Evolutionary conservation across 164 flowering plant genomes (phyloP).

Genomic region (Pachysandra terminalis): DNA sequence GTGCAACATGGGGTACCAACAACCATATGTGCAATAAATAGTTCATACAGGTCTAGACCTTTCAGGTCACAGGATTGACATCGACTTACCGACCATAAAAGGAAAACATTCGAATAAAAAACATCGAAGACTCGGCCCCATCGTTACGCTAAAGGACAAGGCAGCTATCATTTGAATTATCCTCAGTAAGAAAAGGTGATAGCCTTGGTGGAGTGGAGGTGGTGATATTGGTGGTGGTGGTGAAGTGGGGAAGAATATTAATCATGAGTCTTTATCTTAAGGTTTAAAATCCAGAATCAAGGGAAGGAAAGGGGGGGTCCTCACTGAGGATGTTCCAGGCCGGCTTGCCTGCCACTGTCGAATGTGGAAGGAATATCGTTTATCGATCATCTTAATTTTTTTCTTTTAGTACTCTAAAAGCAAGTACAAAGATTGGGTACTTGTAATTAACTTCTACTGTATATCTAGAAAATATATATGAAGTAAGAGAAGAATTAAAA

Average conservation of each 20-base stretch:
- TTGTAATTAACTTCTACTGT: neutral
- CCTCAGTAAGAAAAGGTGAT: neutral
- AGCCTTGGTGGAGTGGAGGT: neutral
- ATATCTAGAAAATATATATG: neutral
- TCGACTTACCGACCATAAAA: neutral
- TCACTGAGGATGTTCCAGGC: neutral
- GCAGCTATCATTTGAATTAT: neutral
- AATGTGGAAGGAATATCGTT: neutral
- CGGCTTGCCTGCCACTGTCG: neutral
- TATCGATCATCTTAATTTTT: neutral
- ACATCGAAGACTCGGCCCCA: neutral
- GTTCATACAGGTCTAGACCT: neutral
- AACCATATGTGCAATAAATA: slow-evolving; percentile 3
- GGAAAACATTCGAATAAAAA: neutral
- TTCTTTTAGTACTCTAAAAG: neutral
- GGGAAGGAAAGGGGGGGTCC: neutral
- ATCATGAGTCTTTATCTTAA: slow-evolving; percentile 14
- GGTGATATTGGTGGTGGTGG: neutral
- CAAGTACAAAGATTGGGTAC: neutral
- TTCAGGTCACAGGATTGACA: neutral
- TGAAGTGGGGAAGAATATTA: slow-evolving; percentile 23
- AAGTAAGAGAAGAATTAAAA: neutral
- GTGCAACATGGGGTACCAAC: neutral
- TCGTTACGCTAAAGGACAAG: neutral
- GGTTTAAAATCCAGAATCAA: neutral